These are phyloP conservation scores for Sporisorium reilianum DNA, from an alignment of 1,284 basidiomycete genomes.

Conservation along the genomic window DNA sequence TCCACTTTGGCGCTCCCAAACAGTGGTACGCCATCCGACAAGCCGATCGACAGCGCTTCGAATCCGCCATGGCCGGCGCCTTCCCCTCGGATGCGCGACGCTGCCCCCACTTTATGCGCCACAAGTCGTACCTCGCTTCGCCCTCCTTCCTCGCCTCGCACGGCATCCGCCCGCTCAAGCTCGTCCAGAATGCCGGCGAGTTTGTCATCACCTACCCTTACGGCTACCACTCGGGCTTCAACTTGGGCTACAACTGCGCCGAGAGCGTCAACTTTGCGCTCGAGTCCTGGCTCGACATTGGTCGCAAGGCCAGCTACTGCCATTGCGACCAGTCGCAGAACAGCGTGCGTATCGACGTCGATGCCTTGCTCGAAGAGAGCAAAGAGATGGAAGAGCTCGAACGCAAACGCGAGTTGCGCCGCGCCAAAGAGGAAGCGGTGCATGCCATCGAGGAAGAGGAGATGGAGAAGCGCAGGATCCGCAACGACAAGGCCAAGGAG, in stretches of 20 bases:
- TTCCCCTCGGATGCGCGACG: constrained; percentile 72
- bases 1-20: constrained; percentile 96
- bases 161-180: constrained; percentile 73
- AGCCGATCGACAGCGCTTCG: constrained; percentile 74
- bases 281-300: constrained; percentile 92
- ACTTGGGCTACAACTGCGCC: constrained; percentile 95
- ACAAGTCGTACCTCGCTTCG: constrained; percentile 95
- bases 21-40: constrained; percentile 97
- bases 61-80: constrained; percentile 65
- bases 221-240: constrained; percentile 97
- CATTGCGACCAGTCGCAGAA: constrained; percentile 63
- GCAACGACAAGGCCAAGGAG: constrained; percentile 48
- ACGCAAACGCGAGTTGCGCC: constrained; percentile 74
- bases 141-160: constrained; percentile 84
- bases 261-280: constrained; percentile 98
- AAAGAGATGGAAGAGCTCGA: constrained; percentile 61
- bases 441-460: constrained; percentile 45
- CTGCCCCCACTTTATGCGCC: constrained; percentile 93
- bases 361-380: constrained; percentile 61
- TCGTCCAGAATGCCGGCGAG: constrained; percentile 88
- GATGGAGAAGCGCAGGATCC: constrained; percentile 37
- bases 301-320: constrained; percentile 70
- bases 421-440: constrained; percentile 33
- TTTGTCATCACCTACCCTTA: constrained; percentile 94
- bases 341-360: constrained; percentile 67